Conservation (phyloP, 768 basidiomycete genomes). For the Mycena kentingensis region DNA sequence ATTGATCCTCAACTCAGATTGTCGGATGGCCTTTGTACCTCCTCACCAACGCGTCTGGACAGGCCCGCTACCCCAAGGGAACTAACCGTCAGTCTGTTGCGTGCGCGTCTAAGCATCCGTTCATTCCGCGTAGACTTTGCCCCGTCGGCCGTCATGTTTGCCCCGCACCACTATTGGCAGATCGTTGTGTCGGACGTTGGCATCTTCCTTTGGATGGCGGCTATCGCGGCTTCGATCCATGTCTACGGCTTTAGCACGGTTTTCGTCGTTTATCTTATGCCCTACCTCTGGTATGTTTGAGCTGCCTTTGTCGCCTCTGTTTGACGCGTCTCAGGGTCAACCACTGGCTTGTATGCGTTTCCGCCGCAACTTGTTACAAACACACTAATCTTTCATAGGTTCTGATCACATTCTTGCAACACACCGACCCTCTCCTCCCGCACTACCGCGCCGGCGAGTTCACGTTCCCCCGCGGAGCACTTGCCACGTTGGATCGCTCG, state of each 20-base stretch:
- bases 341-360: slow-evolving; percentile 94
- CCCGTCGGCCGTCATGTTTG: slow-evolving; percentile 78
- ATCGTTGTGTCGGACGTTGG: slow-evolving; percentile 85
- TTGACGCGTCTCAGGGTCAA: slow-evolving; percentile 56
- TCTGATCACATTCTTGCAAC: slow-evolving; percentile 98
- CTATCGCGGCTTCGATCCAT: slow-evolving; percentile 55
- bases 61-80: slow-evolving; percentile 71
- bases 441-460: slow-evolving; percentile 90
- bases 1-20: slow-evolving; percentile 43
- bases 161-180: slow-evolving; percentile 74
- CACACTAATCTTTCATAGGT: too few species aligned
- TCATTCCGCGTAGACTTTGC: slow-evolving; percentile 59
- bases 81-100: slow-evolving; percentile 68
- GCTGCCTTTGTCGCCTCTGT: background rate
- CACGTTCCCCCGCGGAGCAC: slow-evolving; percentile 92
- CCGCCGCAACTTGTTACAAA: too few species aligned
- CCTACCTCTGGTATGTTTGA: slow-evolving; percentile 76
- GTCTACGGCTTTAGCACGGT: slow-evolving; percentile 70
- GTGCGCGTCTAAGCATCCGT: background rate
- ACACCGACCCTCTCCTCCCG: slow-evolving; percentile 93
- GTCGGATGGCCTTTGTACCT: slow-evolving; percentile 89
- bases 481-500: slow-evolving; percentile 86
- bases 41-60: slow-evolving; percentile 81
- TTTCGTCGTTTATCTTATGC: slow-evolving; percentile 78
- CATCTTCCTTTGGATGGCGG: slow-evolving; percentile 69